Evolutionary conservation across 2,329 filamentous ascomycete genomes (phyloP).

Genomic region (Fonsecaea pedrosoi): DNA sequence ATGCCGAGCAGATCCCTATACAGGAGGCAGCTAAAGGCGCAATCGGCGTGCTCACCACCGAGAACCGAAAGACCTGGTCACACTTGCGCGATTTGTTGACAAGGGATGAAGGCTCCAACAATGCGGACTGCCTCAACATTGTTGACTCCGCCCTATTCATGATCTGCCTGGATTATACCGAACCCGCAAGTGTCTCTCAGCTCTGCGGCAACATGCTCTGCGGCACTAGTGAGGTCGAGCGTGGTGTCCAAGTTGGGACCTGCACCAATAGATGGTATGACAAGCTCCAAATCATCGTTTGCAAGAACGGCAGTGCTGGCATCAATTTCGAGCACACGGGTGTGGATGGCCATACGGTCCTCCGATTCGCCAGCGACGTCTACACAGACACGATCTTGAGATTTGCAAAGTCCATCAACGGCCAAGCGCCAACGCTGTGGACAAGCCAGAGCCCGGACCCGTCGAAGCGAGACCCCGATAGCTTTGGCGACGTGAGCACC

Average conservation of each 20-base stretch:
- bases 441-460: conserved; percentile 89
- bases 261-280: conserved; percentile 99
- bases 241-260: conserved; percentile 93
- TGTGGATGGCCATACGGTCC: conserved; percentile 94
- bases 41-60: conserved; percentile 89
- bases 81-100: conserved; percentile 86
- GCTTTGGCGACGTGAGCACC: conserved; percentile 90
- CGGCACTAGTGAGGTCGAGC: conserved; percentile 87
- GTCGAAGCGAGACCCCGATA: conserved; percentile 85
- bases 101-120: conserved; percentile 85
- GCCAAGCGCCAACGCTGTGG: conserved; percentile 89
- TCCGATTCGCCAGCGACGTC: conserved; percentile 93
- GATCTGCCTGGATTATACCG: conserved; percentile 89
- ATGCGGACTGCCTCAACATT: conserved; percentile 93
- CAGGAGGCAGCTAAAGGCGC: conserved; percentile 96
- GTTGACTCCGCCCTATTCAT: conserved; percentile 94
- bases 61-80: conserved; percentile 96
- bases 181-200: conserved; percentile 78
- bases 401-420: conserved; percentile 94
- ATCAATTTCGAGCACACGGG: conserved; percentile 99
- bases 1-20: conserved; percentile 86
- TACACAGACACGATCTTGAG: conserved; percentile 98
- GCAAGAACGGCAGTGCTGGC: conserved; percentile 96
- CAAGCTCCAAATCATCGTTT: conserved; percentile 98
- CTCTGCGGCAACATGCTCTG: conserved; percentile 99